Conservation (phyloP, 148 eudicot genomes). For the Rhododendron mucronatum region DNA sequence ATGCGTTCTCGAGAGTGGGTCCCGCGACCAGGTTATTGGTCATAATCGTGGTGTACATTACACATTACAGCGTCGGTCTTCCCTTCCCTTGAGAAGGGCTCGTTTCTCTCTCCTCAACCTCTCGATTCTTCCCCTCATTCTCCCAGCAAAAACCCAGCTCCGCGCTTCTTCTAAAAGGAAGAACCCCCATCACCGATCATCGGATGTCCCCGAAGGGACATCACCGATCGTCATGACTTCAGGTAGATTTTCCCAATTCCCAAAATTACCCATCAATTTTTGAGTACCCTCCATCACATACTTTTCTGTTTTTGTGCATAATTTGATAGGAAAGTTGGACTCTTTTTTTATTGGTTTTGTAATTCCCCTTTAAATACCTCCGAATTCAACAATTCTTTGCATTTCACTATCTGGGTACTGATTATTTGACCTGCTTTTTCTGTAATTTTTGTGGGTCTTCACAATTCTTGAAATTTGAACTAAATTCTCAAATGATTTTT, state of each 20-base stretch:
- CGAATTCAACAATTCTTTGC: neutral
- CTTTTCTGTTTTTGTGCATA: neutral
- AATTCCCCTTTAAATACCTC: neutral
- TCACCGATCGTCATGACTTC: slow-evolving; percentile 13
- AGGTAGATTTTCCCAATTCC: neutral
- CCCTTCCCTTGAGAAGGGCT: neutral
- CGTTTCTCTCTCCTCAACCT: neutral
- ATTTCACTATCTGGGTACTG: slow-evolving; percentile 11
- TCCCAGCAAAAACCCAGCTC: neutral
- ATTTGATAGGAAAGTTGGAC: neutral
- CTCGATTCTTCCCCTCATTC: slow-evolving; percentile 7
- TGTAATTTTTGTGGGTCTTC: neutral
- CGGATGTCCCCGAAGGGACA: no score
- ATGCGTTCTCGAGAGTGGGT: no score
- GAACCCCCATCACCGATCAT: neutral
- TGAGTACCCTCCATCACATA: neutral
- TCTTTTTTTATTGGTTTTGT: neutral
- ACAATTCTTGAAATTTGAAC: neutral
- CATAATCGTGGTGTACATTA: neutral
- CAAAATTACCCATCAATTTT: neutral
- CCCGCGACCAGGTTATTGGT: no score
- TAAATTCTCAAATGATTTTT: neutral
- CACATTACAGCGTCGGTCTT: neutral
- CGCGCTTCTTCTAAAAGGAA: neutral
- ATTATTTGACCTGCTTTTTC: neutral